Conservation (phyloP, 2,329 filamentous ascomycete species). For the Claviceps purpurea region DNA sequence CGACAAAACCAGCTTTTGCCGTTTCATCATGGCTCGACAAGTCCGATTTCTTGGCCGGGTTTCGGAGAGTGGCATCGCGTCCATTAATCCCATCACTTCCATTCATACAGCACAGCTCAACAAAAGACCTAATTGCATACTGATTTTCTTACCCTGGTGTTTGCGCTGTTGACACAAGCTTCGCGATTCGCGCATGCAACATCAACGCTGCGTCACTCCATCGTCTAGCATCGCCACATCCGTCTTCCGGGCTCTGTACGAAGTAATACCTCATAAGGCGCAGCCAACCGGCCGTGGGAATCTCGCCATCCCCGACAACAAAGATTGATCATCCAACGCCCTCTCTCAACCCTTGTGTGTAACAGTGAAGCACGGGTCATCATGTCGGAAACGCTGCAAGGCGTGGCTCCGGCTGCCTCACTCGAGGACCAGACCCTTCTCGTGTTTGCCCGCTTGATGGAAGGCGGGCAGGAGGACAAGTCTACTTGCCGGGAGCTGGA, state of each 20-base stretch:
- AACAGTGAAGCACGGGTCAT: not conserved
- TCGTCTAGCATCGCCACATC: not conserved
- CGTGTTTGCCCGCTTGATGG: conserved; percentile 78
- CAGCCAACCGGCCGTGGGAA: not conserved
- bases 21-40: not conserved
- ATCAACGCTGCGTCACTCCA: not conserved
- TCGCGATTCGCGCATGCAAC: not conserved
- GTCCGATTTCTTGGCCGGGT: not conserved
- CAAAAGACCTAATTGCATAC: not conserved
- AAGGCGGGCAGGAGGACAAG: conserved; percentile 72
- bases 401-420: conserved; percentile 18
- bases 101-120: not conserved
- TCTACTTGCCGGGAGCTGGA: conserved; percentile 50
- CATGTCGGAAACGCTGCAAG: conserved; percentile 23
- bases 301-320: not conserved
- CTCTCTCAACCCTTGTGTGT: not conserved
- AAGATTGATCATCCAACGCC: not conserved
- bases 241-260: not conserved
- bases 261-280: not conserved
- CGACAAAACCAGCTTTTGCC: no score
- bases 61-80: not conserved
- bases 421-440: conserved; percentile 56
- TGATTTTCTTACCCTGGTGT: not conserved
- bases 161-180: not conserved
- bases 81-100: not conserved